Evolutionary conservation across 1,284 basidiomycete genomes (phyloP).

Genomic region (Fomitiporia mediterranea): DNA sequence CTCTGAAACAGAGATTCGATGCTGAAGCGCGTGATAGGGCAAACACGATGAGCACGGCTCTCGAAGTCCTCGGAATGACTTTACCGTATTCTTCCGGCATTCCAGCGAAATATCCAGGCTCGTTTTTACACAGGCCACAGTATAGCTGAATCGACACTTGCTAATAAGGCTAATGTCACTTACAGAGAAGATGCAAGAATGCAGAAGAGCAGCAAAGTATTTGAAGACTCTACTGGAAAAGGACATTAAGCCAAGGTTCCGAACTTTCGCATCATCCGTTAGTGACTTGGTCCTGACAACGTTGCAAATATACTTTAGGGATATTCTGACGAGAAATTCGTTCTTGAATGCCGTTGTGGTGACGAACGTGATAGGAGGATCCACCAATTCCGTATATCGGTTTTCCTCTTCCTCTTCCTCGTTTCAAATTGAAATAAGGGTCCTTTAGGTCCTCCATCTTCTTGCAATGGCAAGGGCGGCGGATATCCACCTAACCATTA

Average conservation of each 20-base stretch:
- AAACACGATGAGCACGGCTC: conserved; percentile 85
- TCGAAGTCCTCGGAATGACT: conserved; percentile 91
- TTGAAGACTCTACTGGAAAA: conserved; percentile 79
- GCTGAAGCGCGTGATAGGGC: conserved; percentile 39
- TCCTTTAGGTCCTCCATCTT: conserved; percentile 77
- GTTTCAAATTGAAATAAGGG: neutral
- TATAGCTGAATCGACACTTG: too few relatives aligned
- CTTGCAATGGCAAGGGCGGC: conserved; percentile 92
- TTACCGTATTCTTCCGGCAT: conserved; percentile 85
- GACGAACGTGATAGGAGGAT: conserved; percentile 83
- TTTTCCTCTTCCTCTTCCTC: neutral
- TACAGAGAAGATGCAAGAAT: conserved; percentile 80
- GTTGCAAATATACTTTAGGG: conserved; percentile 37
- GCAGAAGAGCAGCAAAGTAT: conserved; percentile 76
- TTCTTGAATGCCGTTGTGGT: conserved; percentile 91
- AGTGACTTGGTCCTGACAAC: conserved; percentile 23
- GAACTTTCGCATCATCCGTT: conserved; percentile 21
- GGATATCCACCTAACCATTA: conserved; percentile 82
- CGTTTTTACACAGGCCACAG: too few relatives aligned
- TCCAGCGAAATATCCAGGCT: conserved; percentile 74
- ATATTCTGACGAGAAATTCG: conserved; percentile 87
- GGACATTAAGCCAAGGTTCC: conserved; percentile 82
- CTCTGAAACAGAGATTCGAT: neutral
- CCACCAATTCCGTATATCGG: conserved; percentile 87
- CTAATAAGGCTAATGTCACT: too few relatives aligned